Conservation (phyloP, 768 basidiomycete species). For the Tylopilus rubrobrunneus region DNA sequence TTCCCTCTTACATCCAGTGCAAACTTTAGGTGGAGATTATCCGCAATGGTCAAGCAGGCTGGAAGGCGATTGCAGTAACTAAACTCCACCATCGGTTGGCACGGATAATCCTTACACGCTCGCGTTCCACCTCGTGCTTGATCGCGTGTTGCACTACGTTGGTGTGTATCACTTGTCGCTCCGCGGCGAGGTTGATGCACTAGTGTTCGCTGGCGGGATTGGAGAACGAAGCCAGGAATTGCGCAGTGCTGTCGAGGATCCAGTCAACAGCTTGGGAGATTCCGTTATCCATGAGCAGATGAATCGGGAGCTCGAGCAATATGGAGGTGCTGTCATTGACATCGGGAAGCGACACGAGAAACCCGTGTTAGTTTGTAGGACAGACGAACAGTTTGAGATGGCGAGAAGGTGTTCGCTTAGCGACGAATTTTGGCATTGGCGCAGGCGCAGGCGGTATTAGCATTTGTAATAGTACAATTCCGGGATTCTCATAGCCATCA, state of each 20-base stretch:
- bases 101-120: slow-evolving; percentile 42
- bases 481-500: neutral
- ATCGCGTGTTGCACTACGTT: slow-evolving; percentile 68
- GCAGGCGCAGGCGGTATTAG: neutral
- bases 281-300: slow-evolving; percentile 43
- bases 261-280: slow-evolving; percentile 62
- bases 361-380: slow-evolving; percentile 56
- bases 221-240: slow-evolving; percentile 72
- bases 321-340: slow-evolving; percentile 43
- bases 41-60: slow-evolving; percentile 71
- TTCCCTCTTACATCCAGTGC: neutral
- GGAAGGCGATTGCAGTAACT: slow-evolving; percentile 73
- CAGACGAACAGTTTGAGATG: slow-evolving; percentile 61
- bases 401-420: slow-evolving; percentile 34
- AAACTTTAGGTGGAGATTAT: slow-evolving; percentile 58
- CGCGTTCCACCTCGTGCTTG: slow-evolving; percentile 74
- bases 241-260: slow-evolving; percentile 52
- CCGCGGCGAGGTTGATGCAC: slow-evolving; percentile 61
- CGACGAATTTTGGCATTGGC: slow-evolving; percentile 16
- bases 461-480: neutral
- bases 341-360: slow-evolving; percentile 33
- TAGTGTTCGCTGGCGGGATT: slow-evolving; percentile 87
- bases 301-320: slow-evolving; percentile 38
- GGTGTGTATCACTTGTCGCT: slow-evolving; percentile 77
- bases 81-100: slow-evolving; percentile 20